Evolutionary conservation across 495 filamentous ascomycete species (phyloP), one percentile per base, ranked within the genome.

Genomic region (Penicillium taxi): DNA sequence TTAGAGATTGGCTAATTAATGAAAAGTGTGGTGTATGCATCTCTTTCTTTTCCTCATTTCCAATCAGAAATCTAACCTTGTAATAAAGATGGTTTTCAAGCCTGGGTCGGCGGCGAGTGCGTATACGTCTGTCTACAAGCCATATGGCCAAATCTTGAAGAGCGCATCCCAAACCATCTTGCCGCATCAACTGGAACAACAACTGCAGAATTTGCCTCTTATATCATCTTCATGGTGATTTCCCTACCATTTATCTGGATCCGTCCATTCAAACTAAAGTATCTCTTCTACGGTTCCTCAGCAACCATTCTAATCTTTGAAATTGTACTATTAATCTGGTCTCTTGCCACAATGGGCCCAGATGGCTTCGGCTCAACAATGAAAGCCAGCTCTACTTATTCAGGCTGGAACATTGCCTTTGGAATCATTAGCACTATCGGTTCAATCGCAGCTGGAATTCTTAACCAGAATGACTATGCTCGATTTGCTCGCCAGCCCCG

Each of bases 71-170:
- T 13, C 19, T 12, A 26, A 21, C 32, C 15, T 12, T n/a, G 34
- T 1, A 42, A 22, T 24, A 42, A 11, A 42, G 49, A 51, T 37
- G 50, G 35, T 4, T 47, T 57, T 16, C 50, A 54, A 42, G 37
- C 53, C 22, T 57, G 53, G 53, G 48, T 57, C 3, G 53, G 53
- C 15, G 53, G 53, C 12, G 47, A 54, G 41, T 46, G 44, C 11
- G 25, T 55, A 33, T 52, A 53, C 32, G 48, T 55, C 21, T 47
- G 45, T 22, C 41, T 55, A 1, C 45, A 43, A 13, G 46, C 48
- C 6, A 51, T 54, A 23, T 54, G 47, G 47, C 47, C 51, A 3
- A 27, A 41, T 14, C 26, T 50, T 17, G 43, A 50, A 17, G 18
- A 25, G 8, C 51, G 44, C 2, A 57, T 58, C 22, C 54, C 54